Base-by-base conservation (phyloP, 257 asterid genomes). In the Ajuga chamaepitys region DNA sequence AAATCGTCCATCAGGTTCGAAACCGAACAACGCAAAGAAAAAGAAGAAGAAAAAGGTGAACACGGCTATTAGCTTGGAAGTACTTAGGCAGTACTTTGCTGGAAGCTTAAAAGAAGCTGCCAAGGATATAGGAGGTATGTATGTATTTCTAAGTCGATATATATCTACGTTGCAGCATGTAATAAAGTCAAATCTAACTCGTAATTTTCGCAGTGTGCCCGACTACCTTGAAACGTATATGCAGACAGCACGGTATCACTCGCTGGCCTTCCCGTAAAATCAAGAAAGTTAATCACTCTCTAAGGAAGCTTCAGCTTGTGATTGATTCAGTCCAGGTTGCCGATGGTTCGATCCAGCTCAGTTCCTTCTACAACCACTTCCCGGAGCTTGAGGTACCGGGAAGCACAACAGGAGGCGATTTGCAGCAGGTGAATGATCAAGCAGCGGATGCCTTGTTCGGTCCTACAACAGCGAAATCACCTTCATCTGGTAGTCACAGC, bases 61-160 rank as follows among this genome's bases (percentile, higher is more conserved):
- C 86, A 88, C 86, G 80, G 71, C 75, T 11, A 86, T 88, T 65
- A 84, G 87, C 83, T 82, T 88, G 79, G 81, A 84, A 74, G 85
- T 77, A 46, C 88, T 88, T 24, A 72, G 86, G 69, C 96, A 86
- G 46, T 74, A 86, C 51, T 88, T 84, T 70, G 80, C 95, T 40
- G 95, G 96, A 70, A 88, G 95, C 73, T 79, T 88, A 35, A 86
- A 86, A 79, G 95, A 88, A 74, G 96, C 96, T 58, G 96, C 96
- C 50, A 84, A 71, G 78, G 77, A 56, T 77, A 82, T 88, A 71
- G 96, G 96, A 66, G 96, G 96, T 88, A 82, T 62, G 13, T 21
- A 20, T n/a, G 3, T 14, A 78, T 56, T 69, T 84, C 37, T 4
- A 5, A 30, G 7, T 30, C 37, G 7, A 30, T 30, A 0, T 30